phyloP scores from a whole-genome alignment of 805 yeast species.

The Yamadazyma tumulicola region DNA sequence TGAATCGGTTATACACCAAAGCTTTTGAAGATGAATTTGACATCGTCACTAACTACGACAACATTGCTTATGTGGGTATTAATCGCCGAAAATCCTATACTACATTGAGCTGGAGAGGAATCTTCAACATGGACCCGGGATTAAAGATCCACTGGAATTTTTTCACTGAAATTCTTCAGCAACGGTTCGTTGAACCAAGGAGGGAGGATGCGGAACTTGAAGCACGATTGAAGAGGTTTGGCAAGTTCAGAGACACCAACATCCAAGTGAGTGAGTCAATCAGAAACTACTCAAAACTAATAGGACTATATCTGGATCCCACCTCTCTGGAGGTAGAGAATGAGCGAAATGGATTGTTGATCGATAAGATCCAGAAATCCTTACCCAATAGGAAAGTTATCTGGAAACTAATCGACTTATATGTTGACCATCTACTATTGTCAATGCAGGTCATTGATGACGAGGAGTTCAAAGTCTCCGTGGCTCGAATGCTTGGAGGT shows the following conservation, averaged over 20 bases:
- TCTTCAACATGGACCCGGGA: slow-evolving; percentile 44
- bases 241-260: background rate
- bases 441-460: slow-evolving; percentile 46
- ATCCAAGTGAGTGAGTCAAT: slow-evolving; percentile 1
- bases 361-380: slow-evolving; percentile 36
- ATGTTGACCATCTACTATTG: slow-evolving; percentile 42
- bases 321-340: slow-evolving; percentile 23
- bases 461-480: slow-evolving; percentile 24
- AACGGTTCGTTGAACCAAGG: background rate
- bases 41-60: slow-evolving; percentile 41
- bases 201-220: slow-evolving; percentile 1
- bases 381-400: slow-evolving; percentile 54
- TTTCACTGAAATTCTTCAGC: background rate
- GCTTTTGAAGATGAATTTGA: slow-evolving; percentile 31
- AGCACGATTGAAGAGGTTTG: slow-evolving; percentile 2
- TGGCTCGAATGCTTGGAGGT: slow-evolving; percentile 30
- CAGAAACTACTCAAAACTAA: slow-evolving; percentile 21
- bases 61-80: slow-evolving; percentile 34
- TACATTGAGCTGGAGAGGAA: slow-evolving; percentile 47
- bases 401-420: slow-evolving; percentile 54
- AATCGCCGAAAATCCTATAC: slow-evolving; percentile 44
- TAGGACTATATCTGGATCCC: slow-evolving; percentile 20
- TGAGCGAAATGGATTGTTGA: slow-evolving; percentile 31
- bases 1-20: slow-evolving; percentile 2
- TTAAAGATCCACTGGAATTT: slow-evolving; percentile 7